A percentile compares a stretch with the other conserved stretches of the same genome.
phyloP scores from a whole-genome alignment of 129 eudicot genomes.

The Centella asiatica region DNA sequence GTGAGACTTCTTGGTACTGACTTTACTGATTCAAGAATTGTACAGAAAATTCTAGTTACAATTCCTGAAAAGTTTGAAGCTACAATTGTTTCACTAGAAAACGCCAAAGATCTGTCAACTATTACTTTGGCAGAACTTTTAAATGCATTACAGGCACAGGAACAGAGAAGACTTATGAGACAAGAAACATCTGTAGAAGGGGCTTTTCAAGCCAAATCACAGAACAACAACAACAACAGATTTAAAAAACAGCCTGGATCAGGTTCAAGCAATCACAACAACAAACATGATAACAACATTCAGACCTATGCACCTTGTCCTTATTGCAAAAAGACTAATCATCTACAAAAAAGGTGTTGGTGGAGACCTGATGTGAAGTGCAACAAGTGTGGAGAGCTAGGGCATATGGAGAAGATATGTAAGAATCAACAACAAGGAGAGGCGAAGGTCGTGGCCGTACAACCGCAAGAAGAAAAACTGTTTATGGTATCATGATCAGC shows the following conservation, averaged over 20 bases:
- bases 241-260: background rate
- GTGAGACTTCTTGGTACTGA: slow-evolving; percentile 15
- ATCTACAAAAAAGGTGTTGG: slow-evolving; percentile 6
- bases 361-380: slow-evolving; percentile 3
- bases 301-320: background rate
- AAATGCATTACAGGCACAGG: slow-evolving; percentile 12
- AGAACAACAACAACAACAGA: background rate
- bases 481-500: slow-evolving; percentile 14
- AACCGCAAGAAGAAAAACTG: slow-evolving; percentile 11
- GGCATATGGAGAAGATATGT: slow-evolving; percentile 2
- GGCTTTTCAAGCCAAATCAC: background rate
- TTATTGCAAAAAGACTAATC: slow-evolving; percentile 2
- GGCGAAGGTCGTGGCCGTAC: background rate
- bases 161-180: slow-evolving; percentile 15
- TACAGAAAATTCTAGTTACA: slow-evolving; percentile 14
- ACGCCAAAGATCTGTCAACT: slow-evolving; percentile 14
- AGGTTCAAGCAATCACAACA: background rate
- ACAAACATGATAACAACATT: background rate
- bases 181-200: background rate
- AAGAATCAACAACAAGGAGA: background rate
- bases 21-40: background rate
- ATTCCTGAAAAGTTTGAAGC: slow-evolving; percentile 16
- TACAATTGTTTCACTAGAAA: slow-evolving; percentile 5
- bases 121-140: background rate
- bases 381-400: background rate